Evolutionary conservation across 805 yeast species (phyloP).

Genomic region (Dipodascopsis tothii): DNA sequence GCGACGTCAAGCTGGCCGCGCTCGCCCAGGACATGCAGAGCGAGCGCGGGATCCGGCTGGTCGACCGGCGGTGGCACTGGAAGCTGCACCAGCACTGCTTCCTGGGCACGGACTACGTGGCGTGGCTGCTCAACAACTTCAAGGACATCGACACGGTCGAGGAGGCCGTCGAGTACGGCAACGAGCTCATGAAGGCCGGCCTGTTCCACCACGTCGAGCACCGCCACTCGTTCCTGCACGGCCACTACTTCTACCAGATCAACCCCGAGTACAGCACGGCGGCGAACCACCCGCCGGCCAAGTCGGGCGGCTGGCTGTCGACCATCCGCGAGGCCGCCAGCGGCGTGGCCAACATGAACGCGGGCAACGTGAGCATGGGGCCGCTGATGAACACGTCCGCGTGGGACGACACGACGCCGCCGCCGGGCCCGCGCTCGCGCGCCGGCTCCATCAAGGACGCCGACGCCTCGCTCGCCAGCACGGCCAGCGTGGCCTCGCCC

Average conservation of each 20-base stretch:
- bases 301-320: conserved; percentile 16
- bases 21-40: conserved; percentile 61
- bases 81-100: conserved; percentile 69
- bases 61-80: conserved; percentile 88
- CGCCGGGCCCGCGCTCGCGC: conserved; percentile 8
- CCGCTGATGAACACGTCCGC: background rate
- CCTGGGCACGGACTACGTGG: conserved; percentile 75
- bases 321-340: conserved; percentile 1
- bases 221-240: conserved; percentile 80
- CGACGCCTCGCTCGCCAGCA: background rate
- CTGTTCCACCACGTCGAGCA: conserved; percentile 74
- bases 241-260: conserved; percentile 81
- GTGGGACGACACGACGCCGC: conserved; percentile 14
- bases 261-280: conserved; percentile 42
- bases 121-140: conserved; percentile 74
- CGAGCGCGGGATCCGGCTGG: conserved; percentile 52
- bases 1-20: conserved; percentile 42
- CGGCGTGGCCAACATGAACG: background rate
- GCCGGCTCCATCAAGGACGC: background rate
- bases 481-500: background rate
- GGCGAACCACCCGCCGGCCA: conserved; percentile 1
- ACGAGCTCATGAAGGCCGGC: conserved; percentile 61
- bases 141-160: conserved; percentile 75
- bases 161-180: conserved; percentile 76
- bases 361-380: background rate